Evolutionary conservation across 2,329 filamentous ascomycete species (phyloP).

Genomic region (Neofusicoccum laricinum): DNA sequence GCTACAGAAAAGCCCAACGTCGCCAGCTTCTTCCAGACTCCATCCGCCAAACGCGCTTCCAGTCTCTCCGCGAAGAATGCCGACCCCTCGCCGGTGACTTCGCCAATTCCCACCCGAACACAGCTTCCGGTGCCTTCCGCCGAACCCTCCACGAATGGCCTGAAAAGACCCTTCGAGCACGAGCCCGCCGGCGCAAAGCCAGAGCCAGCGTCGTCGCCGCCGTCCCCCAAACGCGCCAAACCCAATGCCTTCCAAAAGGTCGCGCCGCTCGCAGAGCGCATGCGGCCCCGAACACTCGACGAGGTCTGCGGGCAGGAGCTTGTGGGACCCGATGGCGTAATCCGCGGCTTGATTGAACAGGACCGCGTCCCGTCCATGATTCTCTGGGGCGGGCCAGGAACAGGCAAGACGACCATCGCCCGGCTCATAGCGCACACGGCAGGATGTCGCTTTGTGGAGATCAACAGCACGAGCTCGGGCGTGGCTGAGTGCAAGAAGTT

Average conservation of each 20-base stretch:
- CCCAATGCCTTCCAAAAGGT: conserved; percentile 59
- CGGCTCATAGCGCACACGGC: conserved; percentile 81
- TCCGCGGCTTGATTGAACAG: conserved; percentile 81
- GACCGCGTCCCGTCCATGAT: conserved; percentile 92
- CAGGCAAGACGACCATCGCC: conserved; percentile 89
- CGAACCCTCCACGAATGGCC: not conserved
- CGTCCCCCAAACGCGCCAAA: conserved; percentile 58
- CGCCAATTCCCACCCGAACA: conserved; percentile 5
- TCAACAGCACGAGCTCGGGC: conserved; percentile 87
- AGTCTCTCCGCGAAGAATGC: conserved; percentile 23
- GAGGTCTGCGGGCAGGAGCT: conserved; percentile 90
- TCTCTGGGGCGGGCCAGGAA: conserved; percentile 80
- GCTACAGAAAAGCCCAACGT: conserved; percentile 41
- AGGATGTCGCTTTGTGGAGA: conserved; percentile 85
- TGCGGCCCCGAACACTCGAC: conserved; percentile 81
- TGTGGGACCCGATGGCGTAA: conserved; percentile 77
- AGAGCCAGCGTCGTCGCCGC: conserved; percentile 31
- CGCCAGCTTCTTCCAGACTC: conserved; percentile 55
- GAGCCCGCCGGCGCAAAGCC: conserved; percentile 19
- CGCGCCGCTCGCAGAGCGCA: conserved; percentile 87
- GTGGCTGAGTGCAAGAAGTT: conserved; percentile 91
- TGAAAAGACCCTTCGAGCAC: not conserved
- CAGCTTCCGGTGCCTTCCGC: not conserved
- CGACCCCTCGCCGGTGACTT: conserved; percentile 23
- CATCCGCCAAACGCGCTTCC: conserved; percentile 43